Conservation (phyloP, 495 filamentous ascomycete species). For the Podospora sp. region DNA sequence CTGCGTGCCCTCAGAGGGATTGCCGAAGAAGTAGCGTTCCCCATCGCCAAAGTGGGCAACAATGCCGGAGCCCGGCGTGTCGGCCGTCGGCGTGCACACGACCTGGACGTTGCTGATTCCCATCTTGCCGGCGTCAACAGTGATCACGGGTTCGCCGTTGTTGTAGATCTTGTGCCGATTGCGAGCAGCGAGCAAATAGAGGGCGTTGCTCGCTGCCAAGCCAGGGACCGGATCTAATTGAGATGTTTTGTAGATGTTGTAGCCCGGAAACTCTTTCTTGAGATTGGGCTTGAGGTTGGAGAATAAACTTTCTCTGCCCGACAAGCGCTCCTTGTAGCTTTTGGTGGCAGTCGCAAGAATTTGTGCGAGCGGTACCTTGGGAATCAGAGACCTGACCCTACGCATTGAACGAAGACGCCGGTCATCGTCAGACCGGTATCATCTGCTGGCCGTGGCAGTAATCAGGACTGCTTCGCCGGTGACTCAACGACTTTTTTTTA, state of each 20-base stretch:
- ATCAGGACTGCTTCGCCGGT: background rate
- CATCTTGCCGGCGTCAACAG: slow-evolving; percentile 50
- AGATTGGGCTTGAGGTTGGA: too few relatives aligned
- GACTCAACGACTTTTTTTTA: background rate
- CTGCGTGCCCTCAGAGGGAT: slow-evolving; percentile 81
- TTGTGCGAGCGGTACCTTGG: background rate
- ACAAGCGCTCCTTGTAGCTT: background rate
- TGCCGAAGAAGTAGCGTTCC: slow-evolving; percentile 86
- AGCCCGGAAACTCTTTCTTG: too few relatives aligned
- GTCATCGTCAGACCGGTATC: background rate
- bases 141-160: background rate
- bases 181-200: background rate
- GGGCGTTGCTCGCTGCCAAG: background rate
- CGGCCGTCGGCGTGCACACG: slow-evolving; percentile 81
- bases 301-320: too few relatives aligned
- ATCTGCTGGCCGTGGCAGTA: background rate
- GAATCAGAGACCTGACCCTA: background rate
- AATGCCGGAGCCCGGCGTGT: slow-evolving; percentile 80
- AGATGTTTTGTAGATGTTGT: too few relatives aligned
- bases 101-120: slow-evolving; percentile 66
- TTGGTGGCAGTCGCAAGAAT: background rate
- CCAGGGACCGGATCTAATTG: too few relatives aligned
- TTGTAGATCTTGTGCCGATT: background rate
- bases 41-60: slow-evolving; percentile 74
- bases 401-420: background rate